These are phyloP conservation scores for Paramecium tetraurelia DNA, from an alignment of 73 alveolate species.

Conservation along the genomic window DNA sequence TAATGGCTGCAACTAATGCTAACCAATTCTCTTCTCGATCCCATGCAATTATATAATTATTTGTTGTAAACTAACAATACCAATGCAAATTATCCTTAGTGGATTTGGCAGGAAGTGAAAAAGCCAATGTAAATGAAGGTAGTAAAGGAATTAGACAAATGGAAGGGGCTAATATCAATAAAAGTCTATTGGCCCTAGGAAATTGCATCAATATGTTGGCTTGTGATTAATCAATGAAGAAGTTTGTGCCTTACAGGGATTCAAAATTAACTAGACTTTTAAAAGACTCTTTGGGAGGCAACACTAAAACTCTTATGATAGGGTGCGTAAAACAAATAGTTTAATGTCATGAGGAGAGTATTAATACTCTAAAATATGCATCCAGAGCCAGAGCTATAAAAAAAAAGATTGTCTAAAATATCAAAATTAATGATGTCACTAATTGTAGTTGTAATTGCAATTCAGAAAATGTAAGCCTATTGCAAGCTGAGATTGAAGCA, in stretches of 20 bases:
- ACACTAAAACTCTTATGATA: constrained; percentile 94
- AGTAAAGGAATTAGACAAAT: constrained; percentile 90
- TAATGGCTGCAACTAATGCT: constrained; percentile 94
- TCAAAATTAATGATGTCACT: constrained; percentile 68
- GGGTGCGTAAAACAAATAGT: constrained; percentile 84
- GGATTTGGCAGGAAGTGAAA: constrained; percentile 98
- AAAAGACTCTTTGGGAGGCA: constrained; percentile 97
- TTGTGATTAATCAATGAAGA: constrained; percentile 81
- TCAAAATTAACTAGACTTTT: constrained; percentile 93
- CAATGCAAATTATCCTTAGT: constrained; percentile 85
- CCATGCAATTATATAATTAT: constrained; percentile 92
- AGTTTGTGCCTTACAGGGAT: constrained; percentile 92
- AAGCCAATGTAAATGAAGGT: constrained; percentile 85
- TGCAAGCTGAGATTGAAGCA: background rate
- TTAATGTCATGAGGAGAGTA: constrained; percentile 87
- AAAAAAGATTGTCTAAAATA: constrained; percentile 86
- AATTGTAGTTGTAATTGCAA: background rate
- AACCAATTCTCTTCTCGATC: constrained; percentile 89
- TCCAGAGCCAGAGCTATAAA: constrained; percentile 93
- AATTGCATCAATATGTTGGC: constrained; percentile 92
- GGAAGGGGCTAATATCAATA: constrained; percentile 96
- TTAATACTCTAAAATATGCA: constrained; percentile 92
- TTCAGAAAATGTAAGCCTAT: background rate
- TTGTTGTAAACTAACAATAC: constrained; percentile 70
- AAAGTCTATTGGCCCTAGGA: constrained; percentile 88